Evolutionary conservation across 306 rosid genomes (phyloP).

Genomic region (Pyrus bretschneideri): DNA sequence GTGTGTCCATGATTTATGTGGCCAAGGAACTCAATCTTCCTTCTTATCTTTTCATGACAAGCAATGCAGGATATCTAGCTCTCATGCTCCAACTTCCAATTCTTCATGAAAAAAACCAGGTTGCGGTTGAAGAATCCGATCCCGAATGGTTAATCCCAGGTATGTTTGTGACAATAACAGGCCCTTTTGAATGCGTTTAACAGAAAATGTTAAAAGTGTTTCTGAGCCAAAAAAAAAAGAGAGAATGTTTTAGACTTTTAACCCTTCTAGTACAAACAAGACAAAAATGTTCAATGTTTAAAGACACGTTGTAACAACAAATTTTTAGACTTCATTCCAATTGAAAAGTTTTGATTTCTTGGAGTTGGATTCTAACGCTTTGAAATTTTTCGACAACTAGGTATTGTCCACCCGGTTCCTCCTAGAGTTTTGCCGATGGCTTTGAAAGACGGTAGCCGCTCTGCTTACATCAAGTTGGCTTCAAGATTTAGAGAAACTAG

Average conservation of each 20-base stretch:
- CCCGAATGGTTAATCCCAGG: slow-evolving; percentile 33
- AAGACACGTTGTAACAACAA: too few relatives aligned
- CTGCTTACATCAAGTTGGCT: slow-evolving; percentile 26
- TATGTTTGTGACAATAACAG: background rate
- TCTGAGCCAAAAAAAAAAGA: too few relatives aligned
- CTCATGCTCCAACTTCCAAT: slow-evolving; percentile 25
- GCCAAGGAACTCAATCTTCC: slow-evolving; percentile 42
- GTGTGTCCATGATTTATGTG: slow-evolving; percentile 38
- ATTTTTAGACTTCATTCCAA: too few relatives aligned
- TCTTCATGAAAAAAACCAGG: slow-evolving; percentile 12
- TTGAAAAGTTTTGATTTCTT: background rate
- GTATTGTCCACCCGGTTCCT: slow-evolving; percentile 29
- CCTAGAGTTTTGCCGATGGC: slow-evolving; percentile 31
- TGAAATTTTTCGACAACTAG: background rate
- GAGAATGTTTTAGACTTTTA: too few relatives aligned
- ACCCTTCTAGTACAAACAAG: too few relatives aligned
- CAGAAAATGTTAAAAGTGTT: too few relatives aligned
- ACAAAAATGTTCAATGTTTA: too few relatives aligned
- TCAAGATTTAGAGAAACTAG: slow-evolving; percentile 32
- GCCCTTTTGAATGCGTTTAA: too few relatives aligned
- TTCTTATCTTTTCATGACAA: slow-evolving; percentile 37
- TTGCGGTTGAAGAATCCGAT: slow-evolving; percentile 29
- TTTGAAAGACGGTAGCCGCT: slow-evolving; percentile 41
- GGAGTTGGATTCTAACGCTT: background rate
- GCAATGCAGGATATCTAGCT: slow-evolving; percentile 33